These are phyloP conservation scores for Aureobasidium melanogenum DNA, from an alignment of 2,329 filamentous ascomycete genomes.

Conservation along the genomic window DNA sequence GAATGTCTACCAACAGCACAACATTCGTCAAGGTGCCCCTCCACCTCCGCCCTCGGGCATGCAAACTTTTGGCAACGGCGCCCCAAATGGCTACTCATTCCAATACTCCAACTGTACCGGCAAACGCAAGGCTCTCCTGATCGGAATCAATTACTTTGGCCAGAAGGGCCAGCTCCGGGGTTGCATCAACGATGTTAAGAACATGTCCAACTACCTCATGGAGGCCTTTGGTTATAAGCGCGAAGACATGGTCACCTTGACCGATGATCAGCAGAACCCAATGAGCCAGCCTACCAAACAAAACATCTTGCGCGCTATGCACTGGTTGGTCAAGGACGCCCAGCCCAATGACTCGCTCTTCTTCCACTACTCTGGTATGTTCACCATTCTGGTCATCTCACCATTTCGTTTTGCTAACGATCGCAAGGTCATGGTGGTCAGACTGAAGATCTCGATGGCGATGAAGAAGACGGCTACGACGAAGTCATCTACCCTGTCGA, in stretches of 20 bases:
- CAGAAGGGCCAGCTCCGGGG: slow-evolving; percentile 84
- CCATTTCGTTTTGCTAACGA: not conserved
- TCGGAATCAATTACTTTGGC: slow-evolving; percentile 95
- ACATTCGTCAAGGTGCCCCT: slow-evolving; percentile 39
- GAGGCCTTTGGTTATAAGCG: slow-evolving; percentile 85
- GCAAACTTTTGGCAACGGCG: slow-evolving; percentile 70
- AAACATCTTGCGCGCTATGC: slow-evolving; percentile 92
- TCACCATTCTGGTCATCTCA: not conserved
- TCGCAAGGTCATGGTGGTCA: slow-evolving; percentile 65
- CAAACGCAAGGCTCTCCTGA: slow-evolving; percentile 76
- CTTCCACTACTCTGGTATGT: slow-evolving; percentile 87
- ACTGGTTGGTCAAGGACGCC: slow-evolving; percentile 94
- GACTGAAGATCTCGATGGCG: slow-evolving; percentile 67
- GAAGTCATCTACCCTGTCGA: slow-evolving; percentile 81
- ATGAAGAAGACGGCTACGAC: slow-evolving; percentile 74
- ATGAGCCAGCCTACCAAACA: slow-evolving; percentile 96
- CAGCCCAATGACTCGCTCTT: slow-evolving; percentile 89
- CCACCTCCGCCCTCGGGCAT: slow-evolving; percentile 25
- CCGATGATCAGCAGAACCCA: slow-evolving; percentile 92
- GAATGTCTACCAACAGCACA: slow-evolving; percentile 49
- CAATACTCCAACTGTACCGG: slow-evolving; percentile 90
- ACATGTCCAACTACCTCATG: slow-evolving; percentile 87
- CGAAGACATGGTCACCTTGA: slow-evolving; percentile 95
- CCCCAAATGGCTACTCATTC: slow-evolving; percentile 71
- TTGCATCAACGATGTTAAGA: slow-evolving; percentile 95